These are phyloP conservation scores for Solanum virginianum DNA, from an alignment of 257 asterid species.

Conservation along the genomic window DNA sequence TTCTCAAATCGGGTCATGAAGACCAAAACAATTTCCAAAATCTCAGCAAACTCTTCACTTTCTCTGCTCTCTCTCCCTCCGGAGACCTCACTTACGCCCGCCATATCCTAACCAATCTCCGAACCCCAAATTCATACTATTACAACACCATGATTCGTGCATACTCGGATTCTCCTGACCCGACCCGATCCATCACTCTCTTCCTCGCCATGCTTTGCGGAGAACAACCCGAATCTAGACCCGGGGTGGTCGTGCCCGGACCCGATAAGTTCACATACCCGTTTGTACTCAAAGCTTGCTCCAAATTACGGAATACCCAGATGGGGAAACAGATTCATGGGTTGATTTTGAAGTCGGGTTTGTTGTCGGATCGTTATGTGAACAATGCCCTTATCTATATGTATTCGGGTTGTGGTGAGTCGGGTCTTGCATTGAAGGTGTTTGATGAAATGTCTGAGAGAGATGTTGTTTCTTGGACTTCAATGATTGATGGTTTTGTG, in stretches of 20 bases:
- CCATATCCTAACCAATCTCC: constrained; percentile 6
- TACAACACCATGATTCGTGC: constrained; percentile 19
- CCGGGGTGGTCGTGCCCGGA: background rate
- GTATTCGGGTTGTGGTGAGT: constrained; percentile 6
- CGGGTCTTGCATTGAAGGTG: constrained; percentile 1
- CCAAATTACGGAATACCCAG: background rate
- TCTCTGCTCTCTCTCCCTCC: constrained; percentile 19
- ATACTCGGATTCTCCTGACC: constrained; percentile 12
- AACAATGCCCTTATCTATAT: constrained; percentile 12
- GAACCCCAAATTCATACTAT: constrained; percentile 10
- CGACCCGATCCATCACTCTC: constrained; percentile 6
- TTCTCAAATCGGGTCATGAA: constrained; percentile 5
- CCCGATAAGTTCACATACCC: constrained; percentile 24
- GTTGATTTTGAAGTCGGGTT: constrained; percentile 1
- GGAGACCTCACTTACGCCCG: constrained; percentile 16
- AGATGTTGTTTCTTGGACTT: constrained; percentile 24
- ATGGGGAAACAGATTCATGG: constrained; percentile 14
- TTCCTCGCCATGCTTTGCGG: constrained; percentile 11
- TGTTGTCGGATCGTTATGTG: background rate
- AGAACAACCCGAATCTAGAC: background rate
- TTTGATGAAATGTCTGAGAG: constrained; percentile 17
- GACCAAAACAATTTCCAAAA: background rate
- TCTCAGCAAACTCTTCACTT: constrained; percentile 17
- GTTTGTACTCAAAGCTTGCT: constrained; percentile 14
- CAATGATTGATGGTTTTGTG: constrained; percentile 16